phyloP scores from a whole-genome alignment of 345 rosid species.

The Brassica rapa region DNA sequence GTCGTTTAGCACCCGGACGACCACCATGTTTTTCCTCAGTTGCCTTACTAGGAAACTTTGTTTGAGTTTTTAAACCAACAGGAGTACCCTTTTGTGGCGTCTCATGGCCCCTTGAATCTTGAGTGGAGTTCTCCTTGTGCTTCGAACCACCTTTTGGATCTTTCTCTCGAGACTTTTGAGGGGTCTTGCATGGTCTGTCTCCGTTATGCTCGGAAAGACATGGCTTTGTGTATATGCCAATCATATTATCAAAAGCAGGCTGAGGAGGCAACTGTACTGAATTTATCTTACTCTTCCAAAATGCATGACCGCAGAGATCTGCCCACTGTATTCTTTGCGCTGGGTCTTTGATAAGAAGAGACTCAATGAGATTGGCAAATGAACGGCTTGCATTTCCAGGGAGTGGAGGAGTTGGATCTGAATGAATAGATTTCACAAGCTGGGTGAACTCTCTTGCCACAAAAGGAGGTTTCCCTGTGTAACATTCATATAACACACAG shows the following conservation, averaged over 20 bases:
- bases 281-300: conserved; percentile 71
- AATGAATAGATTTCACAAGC: conserved; percentile 82
- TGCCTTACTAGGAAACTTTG: conserved; percentile 57
- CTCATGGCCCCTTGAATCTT: conserved; percentile 54
- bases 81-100: conserved; percentile 69
- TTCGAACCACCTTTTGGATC: conserved; percentile 62
- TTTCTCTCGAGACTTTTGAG: conserved; percentile 70
- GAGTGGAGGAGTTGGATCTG: conserved; percentile 88
- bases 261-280: conserved; percentile 70
- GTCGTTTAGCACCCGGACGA: conserved; percentile 57
- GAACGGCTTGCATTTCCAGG: conserved; percentile 84
- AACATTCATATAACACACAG: conserved; percentile 93
- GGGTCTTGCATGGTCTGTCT: conserved; percentile 71
- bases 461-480: conserved; percentile 88
- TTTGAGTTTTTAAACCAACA: conserved; percentile 54
- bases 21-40: conserved; percentile 68
- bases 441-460: conserved; percentile 85
- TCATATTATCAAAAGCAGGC: conserved; percentile 83
- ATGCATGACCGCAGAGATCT: conserved; percentile 85
- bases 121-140: conserved; percentile 63
- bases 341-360: conserved; percentile 93
- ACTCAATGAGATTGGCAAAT: conserved; percentile 76
- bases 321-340: conserved; percentile 86
- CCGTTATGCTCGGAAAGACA: conserved; percentile 80
- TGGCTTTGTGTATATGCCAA: conserved; percentile 63